Base-by-base conservation (phyloP, 2,329 filamentous ascomycete species). In the Fusarium austroafricanum region DNA sequence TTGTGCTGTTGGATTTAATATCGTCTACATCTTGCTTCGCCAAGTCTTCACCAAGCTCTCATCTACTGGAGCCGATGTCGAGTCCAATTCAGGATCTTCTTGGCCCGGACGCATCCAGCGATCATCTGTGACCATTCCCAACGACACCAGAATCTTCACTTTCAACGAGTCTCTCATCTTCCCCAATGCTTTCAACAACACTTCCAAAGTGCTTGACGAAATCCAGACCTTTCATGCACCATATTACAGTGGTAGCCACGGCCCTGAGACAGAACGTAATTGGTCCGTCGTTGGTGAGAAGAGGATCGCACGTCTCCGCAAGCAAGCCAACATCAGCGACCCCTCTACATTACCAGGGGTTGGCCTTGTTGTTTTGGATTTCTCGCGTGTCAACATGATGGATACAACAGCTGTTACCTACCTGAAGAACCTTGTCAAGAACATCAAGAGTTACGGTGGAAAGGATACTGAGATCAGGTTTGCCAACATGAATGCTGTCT, bases 111-210 rank as follows among this genome's bases (percentile, higher is more conserved):
- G 44, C 59, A 67, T 40, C 35, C 71, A 51, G 21, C 74, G 38
- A 2, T 44, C 54, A 11, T 65, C 71, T 4, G 63, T 75, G 1
- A 73, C 73, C 7, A 74, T 82, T 23, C 83, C 79, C 2, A 76
- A 80, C 4, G 86, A 89, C 67, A 82, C 83, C 2, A 85, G 84
- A 29, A 77, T 90, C 35, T 86, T 90, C 72, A 80, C 80, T 6
- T 87, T 89, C 75, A 83, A 81, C 35, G 84, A 88, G 57, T 83
- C 84, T 2, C 77, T 90, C 35, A 85, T 89, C 75, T 90, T 89
- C 78, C 84, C 83, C 63, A 90, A 90, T 71, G 86, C 87, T 4
- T 85, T 86, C 56, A 78, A 82, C 39, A 76, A 83, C 61, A 87
- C 86, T 46, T 79, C 75, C 4, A 75, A 79, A 10, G 81, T 86